These are phyloP conservation scores for Wickerhamomyces mucosus DNA, from an alignment of 805 yeast species.

Conservation along the genomic window DNA sequence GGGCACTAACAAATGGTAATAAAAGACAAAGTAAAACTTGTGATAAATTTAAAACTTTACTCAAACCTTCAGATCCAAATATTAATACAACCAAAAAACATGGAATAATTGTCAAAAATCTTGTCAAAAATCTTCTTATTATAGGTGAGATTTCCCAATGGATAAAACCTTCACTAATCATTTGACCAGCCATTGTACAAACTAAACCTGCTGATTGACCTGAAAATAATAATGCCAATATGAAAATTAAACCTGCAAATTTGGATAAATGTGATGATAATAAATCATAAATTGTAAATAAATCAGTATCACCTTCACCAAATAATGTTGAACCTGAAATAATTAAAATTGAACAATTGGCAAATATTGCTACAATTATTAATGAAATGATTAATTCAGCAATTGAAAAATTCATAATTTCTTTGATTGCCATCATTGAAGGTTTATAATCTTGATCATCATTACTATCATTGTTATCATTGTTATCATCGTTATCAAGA, in stretches of 20 bases:
- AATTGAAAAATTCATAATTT: constrained; percentile 73
- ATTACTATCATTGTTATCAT: no score
- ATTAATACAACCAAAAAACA: constrained; percentile 66
- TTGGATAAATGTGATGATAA: constrained; percentile 54
- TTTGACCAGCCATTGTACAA: constrained; percentile 91
- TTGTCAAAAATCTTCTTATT: constrained; percentile 66
- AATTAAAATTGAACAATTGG: constrained; percentile 79
- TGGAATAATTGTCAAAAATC: constrained; percentile 80
- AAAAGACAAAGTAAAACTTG: constrained; percentile 78
- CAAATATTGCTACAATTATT: constrained; percentile 85
- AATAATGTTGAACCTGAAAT: constrained; percentile 85
- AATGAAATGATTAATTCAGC: constrained; percentile 75
- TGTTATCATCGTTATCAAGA: constrained; percentile 18
- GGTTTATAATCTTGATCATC: no score
- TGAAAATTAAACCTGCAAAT: constrained; percentile 76
- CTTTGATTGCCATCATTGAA: constrained; percentile 70
- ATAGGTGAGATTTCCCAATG: constrained; percentile 78
- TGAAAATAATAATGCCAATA: constrained; percentile 71
- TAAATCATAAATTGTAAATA: constrained; percentile 69
- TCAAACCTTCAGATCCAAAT: constrained; percentile 76
- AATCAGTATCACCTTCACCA: constrained; percentile 46
- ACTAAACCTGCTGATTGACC: constrained; percentile 94
- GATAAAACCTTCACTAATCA: constrained; percentile 88
- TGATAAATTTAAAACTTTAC: constrained; percentile 68
- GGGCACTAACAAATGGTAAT: constrained; percentile 83